Base-by-base conservation (phyloP, 805 yeast genomes). In the Ogataea wickerhamii region DNA sequence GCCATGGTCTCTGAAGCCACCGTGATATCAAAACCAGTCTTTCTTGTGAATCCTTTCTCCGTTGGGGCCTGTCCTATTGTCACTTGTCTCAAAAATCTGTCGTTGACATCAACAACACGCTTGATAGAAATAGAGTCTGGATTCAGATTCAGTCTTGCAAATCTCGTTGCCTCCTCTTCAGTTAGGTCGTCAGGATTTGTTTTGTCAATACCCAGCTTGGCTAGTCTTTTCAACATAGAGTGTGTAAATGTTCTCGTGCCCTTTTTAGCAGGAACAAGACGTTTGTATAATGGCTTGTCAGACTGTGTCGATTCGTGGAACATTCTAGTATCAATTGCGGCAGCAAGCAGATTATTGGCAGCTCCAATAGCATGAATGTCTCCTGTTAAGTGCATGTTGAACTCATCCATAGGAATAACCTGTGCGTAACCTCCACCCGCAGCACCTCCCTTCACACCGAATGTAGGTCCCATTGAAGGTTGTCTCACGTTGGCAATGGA, bases 401-500 rank as follows among this genome's bases (percentile, higher is more conserved):
- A 83, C 58, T 83, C 93, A 62, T 83, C 91, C 93, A 83, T 83
- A 47, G 93, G 93, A 58, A 83, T 82, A 22, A 83, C 93, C 63
- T 83, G 91, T 20, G 93, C 80, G 58, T 82, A 83, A 43, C 93
- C 93, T 61, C 93, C 91, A 60, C 93, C 93, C 6, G 93, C 93
- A 50, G 93, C 93, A 66, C 93, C 93, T 64, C 93, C 93, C 61
- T 83, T 83, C 50, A 83, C 82, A 66, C 93, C 93, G 55, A 83
- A 83, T 14, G 93, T 83, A 48, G 93, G 93, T 39, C 93, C 93
- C 89, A 83, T 82, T 6, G 88, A 80, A 18, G 93, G 93, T 60
- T 83, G 93, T 70, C 93, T 76, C 36, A 83, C 93, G 57, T 82
- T 83, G 47, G 91, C 93, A 56, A 83, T 73, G 11, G 82, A 81